Conservation (phyloP, 164 flowering plant genomes). For the Vitis cinerea region DNA sequence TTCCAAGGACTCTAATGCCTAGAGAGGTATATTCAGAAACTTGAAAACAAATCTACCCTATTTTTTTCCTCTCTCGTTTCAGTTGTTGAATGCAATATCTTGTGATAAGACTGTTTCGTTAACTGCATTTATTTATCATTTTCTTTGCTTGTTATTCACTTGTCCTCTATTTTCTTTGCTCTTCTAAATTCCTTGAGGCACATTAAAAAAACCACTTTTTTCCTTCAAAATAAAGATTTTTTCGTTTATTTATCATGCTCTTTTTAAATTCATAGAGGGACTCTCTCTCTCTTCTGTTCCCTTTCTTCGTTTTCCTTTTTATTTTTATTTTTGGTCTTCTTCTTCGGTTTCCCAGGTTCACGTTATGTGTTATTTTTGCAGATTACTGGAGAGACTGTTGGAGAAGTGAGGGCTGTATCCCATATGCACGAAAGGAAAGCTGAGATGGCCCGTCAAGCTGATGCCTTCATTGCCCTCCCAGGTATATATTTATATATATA, state of each 20-base stretch:
- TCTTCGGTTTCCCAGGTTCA: too few species aligned
- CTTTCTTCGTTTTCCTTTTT: too few species aligned
- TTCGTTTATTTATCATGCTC: too few species aligned
- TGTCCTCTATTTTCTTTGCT: too few species aligned
- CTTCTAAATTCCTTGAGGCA: not conserved
- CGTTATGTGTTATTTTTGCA: constrained; percentile 14
- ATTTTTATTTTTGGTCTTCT: too few species aligned
- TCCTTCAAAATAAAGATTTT: too few species aligned
- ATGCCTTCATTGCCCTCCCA: constrained; percentile 94
- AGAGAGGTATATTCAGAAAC: constrained; percentile 58
- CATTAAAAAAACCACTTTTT: too few species aligned
- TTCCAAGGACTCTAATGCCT: constrained; percentile 82
- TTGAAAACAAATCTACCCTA: not conserved
- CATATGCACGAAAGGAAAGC: constrained; percentile 96
- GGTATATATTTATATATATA: constrained; percentile 39
- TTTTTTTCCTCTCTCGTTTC: too few species aligned
- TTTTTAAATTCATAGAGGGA: too few species aligned
- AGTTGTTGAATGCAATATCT: not conserved
- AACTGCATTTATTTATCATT: not conserved
- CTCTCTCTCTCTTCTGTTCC: too few species aligned
- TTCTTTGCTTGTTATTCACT: too few species aligned
- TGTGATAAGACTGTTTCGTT: not conserved
- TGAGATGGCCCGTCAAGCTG: constrained; percentile 93
- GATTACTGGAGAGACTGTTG: constrained; percentile 84
- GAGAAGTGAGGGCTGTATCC: constrained; percentile 85